Base-by-base conservation (phyloP, 75 land plant species). In the Pinus albicaulis region DNA sequence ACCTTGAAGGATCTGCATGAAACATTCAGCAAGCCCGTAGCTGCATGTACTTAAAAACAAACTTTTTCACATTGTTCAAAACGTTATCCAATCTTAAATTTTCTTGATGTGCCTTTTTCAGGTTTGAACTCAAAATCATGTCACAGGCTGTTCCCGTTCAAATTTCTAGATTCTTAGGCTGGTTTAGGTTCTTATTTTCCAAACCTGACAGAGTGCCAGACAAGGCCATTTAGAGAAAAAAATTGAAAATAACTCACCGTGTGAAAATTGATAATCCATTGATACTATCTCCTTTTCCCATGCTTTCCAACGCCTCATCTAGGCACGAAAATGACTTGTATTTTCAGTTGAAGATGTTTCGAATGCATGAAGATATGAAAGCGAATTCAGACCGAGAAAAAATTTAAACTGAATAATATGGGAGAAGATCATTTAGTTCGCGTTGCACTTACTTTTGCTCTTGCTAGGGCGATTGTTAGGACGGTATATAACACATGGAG, bases 241-340 rank as follows among this genome's bases (percentile, higher is more conserved):
- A 4, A 34, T 48, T 14, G 20, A 38, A 68, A 11, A 76, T 34
- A 23, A 80, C 80, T 62, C 56, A 84, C 91, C 88, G 63, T 81
- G 68, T 31, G 78, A 44, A 56, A 77, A 81, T 62, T 84, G 84
- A 57, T 89, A 89, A 26, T 89, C 82, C 38, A 76, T 52, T 6
- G 86, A 80, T 71, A 73, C 78, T 23, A 86, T 82, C 57, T 86
- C 86, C 58, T 78, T 59, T 65, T 89, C 91, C 91, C 91, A 89
- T 12, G 41, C 19, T 78, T 72, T 86, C 91, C 91, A 89, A 59
- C 41, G 86, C 48, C 62, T 81, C 84, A 86, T 84, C 91, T 89
- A 77, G 74, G 56, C 19, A 62, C 56, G 53, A 2, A 13, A n/a
- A 16, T 0, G 63, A 61, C 24, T n/a, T 61, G 10, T n/a, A 61